Evolutionary conservation across 2,329 filamentous ascomycete genomes (phyloP), one percentile per base, ranked within the genome.

Genomic region (Sporothrix luriei): DNA sequence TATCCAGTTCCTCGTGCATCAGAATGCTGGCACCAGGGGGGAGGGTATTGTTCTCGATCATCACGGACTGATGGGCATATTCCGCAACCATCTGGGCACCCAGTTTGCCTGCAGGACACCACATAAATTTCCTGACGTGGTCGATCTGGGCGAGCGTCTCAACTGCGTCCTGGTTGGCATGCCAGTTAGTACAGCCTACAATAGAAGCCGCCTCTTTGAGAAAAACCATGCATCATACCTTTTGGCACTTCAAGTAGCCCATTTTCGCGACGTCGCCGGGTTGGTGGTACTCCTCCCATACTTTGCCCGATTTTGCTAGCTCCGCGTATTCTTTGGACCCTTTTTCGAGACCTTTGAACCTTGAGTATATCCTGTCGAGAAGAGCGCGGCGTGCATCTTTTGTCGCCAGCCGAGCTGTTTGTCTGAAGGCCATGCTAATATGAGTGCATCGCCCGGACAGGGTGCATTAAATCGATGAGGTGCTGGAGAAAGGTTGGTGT

Each of bases 221-320:
- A 33, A 33, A 33, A 33, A 6, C 33, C 49, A 52, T 52, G 49
- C n/a, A 4, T 52, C 29, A 26, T 38, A 57, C 54, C 26, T 33
- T 38, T 11, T 40, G 54, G 26, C 26, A 33, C 54, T 38, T 7
- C 29, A 38, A 11, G 21, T 57, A 57, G 54, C 54, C 54, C 54
- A 57, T 38, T 6, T n/a, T 16, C 29, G n/a, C 29, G 26, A 14
- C 10, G 54, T 57, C 54, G 14, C 54, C 54, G 6, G 54, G 54
- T 14, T 38, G 26, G 19, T 38, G 54, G 29, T 57, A 57, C 29
- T 57, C 54, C 11, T 57, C 54, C 54, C 54, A 57, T 13, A 57
- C 54, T 10, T 29, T 14, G 14, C 54, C 54, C 11, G 54, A 57
- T 10, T 38, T 2, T 11, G 54, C 54, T 16, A 57, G 29, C 7